phyloP scores from a whole-genome alignment of 2,329 filamentous ascomycete species.

The Pseudogymnoascus destructans region DNA sequence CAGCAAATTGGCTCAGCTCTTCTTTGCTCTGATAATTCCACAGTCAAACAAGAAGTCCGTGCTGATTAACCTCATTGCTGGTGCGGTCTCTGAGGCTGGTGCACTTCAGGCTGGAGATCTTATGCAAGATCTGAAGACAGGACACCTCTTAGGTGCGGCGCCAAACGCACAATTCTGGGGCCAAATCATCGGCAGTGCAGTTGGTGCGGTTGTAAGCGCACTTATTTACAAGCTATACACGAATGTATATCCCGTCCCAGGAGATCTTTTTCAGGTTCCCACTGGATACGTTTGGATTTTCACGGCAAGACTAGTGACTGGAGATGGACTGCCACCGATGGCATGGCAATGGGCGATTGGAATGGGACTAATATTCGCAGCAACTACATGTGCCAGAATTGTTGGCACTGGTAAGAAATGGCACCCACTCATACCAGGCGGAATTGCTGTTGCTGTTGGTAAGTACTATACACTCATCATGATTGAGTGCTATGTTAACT shows the following conservation, averaged over 20 bases:
- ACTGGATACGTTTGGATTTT: slow-evolving; percentile 97
- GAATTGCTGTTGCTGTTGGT: slow-evolving; percentile 91
- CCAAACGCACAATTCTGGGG: slow-evolving; percentile 96
- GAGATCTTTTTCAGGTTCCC: slow-evolving; percentile 81
- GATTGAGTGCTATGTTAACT: background rate
- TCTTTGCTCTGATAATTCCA: slow-evolving; percentile 85
- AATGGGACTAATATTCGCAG: slow-evolving; percentile 60
- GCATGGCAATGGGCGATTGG: slow-evolving; percentile 67
- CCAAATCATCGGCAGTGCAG: slow-evolving; percentile 78
- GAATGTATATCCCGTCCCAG: slow-evolving; percentile 76
- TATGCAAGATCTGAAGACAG: slow-evolving; percentile 94
- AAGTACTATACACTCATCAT: slow-evolving; percentile 25
- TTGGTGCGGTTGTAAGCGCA: slow-evolving; percentile 75
- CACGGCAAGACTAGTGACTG: slow-evolving; percentile 84
- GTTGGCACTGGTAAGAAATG: slow-evolving; percentile 40
- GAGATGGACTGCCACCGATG: slow-evolving; percentile 73
- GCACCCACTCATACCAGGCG: slow-evolving; percentile 71
- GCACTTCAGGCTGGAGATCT: slow-evolving; percentile 92
- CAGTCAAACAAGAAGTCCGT: slow-evolving; percentile 69
- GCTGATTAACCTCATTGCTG: slow-evolving; percentile 89
- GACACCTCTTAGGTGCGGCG: slow-evolving; percentile 79
- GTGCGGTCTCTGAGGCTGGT: slow-evolving; percentile 72
- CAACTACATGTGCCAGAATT: slow-evolving; percentile 59
- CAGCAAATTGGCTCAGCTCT: slow-evolving; percentile 87
- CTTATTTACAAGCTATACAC: slow-evolving; percentile 85